A percentile compares a stretch with the other conserved stretches of the same genome.
Conservation (phyloP, 305 asterid species). For the Andrographis paniculata region DNA sequence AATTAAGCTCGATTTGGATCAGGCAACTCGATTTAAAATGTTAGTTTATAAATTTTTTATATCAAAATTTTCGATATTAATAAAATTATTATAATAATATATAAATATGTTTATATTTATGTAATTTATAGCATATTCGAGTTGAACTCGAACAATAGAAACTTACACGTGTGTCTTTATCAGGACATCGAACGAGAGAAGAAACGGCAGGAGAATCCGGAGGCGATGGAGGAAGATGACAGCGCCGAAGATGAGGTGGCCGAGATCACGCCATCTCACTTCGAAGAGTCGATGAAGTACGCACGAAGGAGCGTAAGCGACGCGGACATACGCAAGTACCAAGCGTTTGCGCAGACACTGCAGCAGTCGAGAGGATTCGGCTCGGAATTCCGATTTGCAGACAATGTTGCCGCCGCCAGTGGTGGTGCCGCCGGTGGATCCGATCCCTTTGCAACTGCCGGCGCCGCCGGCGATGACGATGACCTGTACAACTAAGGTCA, state of each 20-base stretch:
- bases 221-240: constrained; percentile 25
- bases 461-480: constrained; percentile 22
- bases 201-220: constrained; percentile 18
- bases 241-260: constrained; percentile 21
- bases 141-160: too few relatives aligned
- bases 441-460: constrained; percentile 15
- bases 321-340: constrained; percentile 25
- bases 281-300: constrained; percentile 27
- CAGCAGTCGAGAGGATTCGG: constrained; percentile 33
- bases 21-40: too few relatives aligned
- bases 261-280: constrained; percentile 20
- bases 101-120: too few relatives aligned
- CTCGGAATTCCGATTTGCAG: constrained; percentile 21
- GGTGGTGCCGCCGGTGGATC: constrained; percentile 13
- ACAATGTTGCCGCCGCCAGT: constrained; percentile 10
- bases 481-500: constrained; percentile 20
- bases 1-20: too few relatives aligned
- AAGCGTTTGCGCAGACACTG: constrained; percentile 29
- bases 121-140: too few relatives aligned
- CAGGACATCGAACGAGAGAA: constrained; percentile 27
- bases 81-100: too few relatives aligned
- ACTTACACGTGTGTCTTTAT: too few relatives aligned
- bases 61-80: too few relatives aligned
- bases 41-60: too few relatives aligned
- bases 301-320: constrained; percentile 24